A percentile compares a stretch with the other conserved stretches of the same genome.
Conservation (phyloP, 345 rosid species). For the Bruguiera parviflora region DNA sequence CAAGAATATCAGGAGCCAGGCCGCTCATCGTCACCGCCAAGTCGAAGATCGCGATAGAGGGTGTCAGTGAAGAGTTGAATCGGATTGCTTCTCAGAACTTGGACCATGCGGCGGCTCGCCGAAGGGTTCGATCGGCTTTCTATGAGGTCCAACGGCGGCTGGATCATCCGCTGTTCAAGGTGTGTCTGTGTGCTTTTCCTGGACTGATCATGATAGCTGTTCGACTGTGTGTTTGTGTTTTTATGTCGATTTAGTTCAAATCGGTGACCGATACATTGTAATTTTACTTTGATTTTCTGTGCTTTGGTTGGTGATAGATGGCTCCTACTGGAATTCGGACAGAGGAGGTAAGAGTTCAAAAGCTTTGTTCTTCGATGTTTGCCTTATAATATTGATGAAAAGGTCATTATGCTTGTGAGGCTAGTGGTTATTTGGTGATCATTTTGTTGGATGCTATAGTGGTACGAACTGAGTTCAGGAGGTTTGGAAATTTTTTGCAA, state of each 20-base stretch:
- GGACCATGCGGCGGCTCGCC: conserved; percentile 70
- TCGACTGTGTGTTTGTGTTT: conserved; percentile 1
- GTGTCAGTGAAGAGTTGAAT: conserved; percentile 63
- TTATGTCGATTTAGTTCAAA: background rate
- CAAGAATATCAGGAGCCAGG: background rate
- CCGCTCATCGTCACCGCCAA: conserved; percentile 17
- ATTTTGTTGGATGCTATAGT: conserved; percentile 36
- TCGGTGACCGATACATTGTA: background rate
- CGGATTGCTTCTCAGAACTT: conserved; percentile 59
- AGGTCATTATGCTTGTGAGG: background rate
- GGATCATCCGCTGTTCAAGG: conserved; percentile 88
- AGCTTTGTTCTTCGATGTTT: background rate
- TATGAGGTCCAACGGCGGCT: conserved; percentile 55
- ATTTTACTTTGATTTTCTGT: background rate
- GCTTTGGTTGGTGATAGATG: conserved; percentile 32
- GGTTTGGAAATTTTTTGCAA: conserved; percentile 75
- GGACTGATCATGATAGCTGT: background rate
- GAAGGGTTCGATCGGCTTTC: conserved; percentile 74
- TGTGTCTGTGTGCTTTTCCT: conserved; percentile 9
- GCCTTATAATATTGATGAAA: background rate
- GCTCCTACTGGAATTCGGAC: conserved; percentile 76
- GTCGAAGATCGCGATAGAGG: conserved; percentile 38
- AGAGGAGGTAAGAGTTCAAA: conserved; percentile 55
- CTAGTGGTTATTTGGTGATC: background rate
- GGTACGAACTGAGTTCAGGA: conserved; percentile 70